Conservation (phyloP, 177 flowering plant genomes). For the Vitis hybrid region DNA sequence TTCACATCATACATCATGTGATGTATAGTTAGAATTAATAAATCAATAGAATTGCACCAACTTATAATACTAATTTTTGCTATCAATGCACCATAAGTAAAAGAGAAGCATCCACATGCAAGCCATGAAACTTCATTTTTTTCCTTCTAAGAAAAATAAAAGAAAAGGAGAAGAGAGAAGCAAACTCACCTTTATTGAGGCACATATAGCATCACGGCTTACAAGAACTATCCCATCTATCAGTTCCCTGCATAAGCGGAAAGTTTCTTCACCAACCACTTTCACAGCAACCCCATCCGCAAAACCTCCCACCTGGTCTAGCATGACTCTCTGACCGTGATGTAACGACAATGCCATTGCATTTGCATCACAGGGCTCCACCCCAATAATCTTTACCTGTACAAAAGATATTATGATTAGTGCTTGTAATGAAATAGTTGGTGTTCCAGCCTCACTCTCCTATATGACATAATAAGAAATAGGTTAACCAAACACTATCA, state of each 20-base stretch:
- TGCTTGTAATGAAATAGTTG: neutral
- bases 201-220: slow-evolving; percentile 96
- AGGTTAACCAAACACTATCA: neutral
- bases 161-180: neutral
- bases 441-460: neutral
- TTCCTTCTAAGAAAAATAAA: too few species aligned
- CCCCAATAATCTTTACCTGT: slow-evolving; percentile 94
- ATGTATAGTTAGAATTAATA: neutral
- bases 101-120: neutral
- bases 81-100: neutral
- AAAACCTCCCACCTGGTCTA: slow-evolving; percentile 96
- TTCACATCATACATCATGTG: neutral
- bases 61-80: too few species aligned
- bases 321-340: slow-evolving; percentile 77
- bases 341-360: slow-evolving; percentile 95
- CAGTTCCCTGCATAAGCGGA: slow-evolving; percentile 82
- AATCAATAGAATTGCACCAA: neutral
- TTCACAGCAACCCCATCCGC: slow-evolving; percentile 99
- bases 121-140: neutral
- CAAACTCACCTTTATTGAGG: slow-evolving; percentile 83
- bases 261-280: slow-evolving; percentile 93
- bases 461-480: neutral
- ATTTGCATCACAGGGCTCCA: slow-evolving; percentile 97
- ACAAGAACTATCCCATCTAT: slow-evolving; percentile 97
- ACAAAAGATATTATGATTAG: neutral